Conservation (phyloP, 352 stramenopile genomes). For the Globisporangium spinosum region DNA sequence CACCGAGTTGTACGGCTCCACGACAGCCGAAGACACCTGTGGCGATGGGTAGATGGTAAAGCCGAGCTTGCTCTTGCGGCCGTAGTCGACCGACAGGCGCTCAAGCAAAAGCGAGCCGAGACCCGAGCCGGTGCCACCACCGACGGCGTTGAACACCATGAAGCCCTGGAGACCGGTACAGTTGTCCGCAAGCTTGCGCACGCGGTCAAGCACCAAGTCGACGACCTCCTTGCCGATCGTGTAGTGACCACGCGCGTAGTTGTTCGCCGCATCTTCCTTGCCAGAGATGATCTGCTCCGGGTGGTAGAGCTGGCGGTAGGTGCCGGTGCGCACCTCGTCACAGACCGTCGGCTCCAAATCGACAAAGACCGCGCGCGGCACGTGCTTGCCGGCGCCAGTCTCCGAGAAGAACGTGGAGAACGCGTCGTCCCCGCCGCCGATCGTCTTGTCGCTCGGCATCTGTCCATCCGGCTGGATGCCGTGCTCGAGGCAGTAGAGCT, state of each 20-base stretch:
- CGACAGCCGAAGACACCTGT: constrained; percentile 94
- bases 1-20: constrained; percentile 98
- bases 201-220: constrained; percentile 95
- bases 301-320: constrained; percentile 97
- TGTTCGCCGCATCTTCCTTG: constrained; percentile 96
- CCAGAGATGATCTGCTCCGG: constrained; percentile 98
- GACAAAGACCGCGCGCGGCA: constrained; percentile 96
- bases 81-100: constrained; percentile 96
- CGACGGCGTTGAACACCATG: constrained; percentile 97
- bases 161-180: constrained; percentile 98
- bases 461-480: constrained; percentile 90
- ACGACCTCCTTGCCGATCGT: constrained; percentile 96
- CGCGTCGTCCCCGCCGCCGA: constrained; percentile 92
- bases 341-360: constrained; percentile 97
- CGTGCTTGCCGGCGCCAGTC: constrained; percentile 93
- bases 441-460: constrained; percentile 92
- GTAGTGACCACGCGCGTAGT: constrained; percentile 92
- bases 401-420: constrained; percentile 98
- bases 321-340: constrained; percentile 95
- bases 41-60: constrained; percentile 98
- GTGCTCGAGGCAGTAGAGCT: constrained; percentile 82
- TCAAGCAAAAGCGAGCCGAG: constrained; percentile 96
- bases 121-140: constrained; percentile 96
- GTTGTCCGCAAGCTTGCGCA: constrained; percentile 97
- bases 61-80: constrained; percentile 97